Percentiles rank a stretch among this genome's conserved stretches.
phyloP scores from a whole-genome alignment of 768 basidiomycete species.

The Boletus tylopilopsis region DNA sequence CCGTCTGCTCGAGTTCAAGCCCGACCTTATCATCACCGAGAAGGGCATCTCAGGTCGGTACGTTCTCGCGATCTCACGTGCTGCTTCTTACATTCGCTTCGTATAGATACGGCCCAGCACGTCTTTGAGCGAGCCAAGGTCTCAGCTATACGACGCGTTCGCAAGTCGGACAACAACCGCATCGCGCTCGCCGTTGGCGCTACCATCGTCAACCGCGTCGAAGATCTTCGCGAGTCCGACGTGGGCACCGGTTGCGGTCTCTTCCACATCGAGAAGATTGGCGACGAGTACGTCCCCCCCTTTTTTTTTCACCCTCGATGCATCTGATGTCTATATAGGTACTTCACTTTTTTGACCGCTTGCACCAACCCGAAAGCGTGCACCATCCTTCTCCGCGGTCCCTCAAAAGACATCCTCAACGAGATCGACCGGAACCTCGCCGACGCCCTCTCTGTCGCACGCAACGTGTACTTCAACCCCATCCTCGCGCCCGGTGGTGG shows the following conservation, averaged over 20 bases:
- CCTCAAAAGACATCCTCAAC: slow-evolving; percentile 96
- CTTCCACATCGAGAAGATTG: slow-evolving; percentile 97
- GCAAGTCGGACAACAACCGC: slow-evolving; percentile 98
- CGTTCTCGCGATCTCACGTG: background rate
- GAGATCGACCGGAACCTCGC: slow-evolving; percentile 98
- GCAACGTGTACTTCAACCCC: slow-evolving; percentile 97
- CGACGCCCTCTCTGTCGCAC: slow-evolving; percentile 95
- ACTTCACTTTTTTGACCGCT: slow-evolving; percentile 96
- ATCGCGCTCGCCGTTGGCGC: slow-evolving; percentile 94
- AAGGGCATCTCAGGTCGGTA: slow-evolving; percentile 91
- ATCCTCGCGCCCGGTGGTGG: slow-evolving; percentile 92
- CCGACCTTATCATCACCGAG: slow-evolving; percentile 93
- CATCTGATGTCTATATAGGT: slow-evolving; percentile 45
- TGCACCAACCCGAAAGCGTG: slow-evolving; percentile 92
- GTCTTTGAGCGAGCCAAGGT: slow-evolving; percentile 84
- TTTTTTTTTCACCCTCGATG: background rate
- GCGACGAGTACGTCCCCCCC: slow-evolving; percentile 69
- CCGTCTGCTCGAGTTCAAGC: slow-evolving; percentile 87
- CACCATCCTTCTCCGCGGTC: slow-evolving; percentile 95
- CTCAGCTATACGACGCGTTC: slow-evolving; percentile 93
- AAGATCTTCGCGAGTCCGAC: slow-evolving; percentile 89
- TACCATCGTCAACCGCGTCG: slow-evolving; percentile 94
- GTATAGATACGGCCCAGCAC: slow-evolving; percentile 88
- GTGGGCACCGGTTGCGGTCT: slow-evolving; percentile 91
- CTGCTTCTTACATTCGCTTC: background rate